Conservation (phyloP, 768 basidiomycete genomes). For the Leccinum obscurum region DNA sequence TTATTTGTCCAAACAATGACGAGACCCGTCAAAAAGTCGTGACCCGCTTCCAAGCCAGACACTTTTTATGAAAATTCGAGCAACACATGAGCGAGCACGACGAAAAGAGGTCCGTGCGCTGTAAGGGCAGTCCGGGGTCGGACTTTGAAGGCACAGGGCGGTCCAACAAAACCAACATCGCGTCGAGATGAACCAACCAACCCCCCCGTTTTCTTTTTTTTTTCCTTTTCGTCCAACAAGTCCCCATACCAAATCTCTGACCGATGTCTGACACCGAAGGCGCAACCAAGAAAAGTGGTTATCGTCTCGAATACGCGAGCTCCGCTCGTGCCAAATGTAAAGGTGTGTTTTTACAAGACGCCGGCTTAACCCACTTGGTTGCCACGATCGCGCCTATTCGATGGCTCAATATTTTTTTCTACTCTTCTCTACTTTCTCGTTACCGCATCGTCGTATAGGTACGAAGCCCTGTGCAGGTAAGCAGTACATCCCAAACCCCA, state of each 20-base stretch:
- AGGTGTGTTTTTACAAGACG: slow-evolving; percentile 43
- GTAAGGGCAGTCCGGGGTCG: slow-evolving; percentile 33
- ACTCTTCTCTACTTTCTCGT: slow-evolving; percentile 22
- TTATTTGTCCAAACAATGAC: slow-evolving; percentile 36
- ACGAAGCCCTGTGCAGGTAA: slow-evolving; percentile 75
- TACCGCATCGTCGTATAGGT: slow-evolving; percentile 43
- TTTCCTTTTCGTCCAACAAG: slow-evolving; percentile 16
- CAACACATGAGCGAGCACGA: slow-evolving; percentile 27
- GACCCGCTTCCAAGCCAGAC: slow-evolving; percentile 13
- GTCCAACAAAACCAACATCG: slow-evolving; percentile 40
- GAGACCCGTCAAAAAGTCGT: slow-evolving; percentile 6
- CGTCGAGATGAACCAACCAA: slow-evolving; percentile 38
- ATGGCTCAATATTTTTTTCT: not conserved
- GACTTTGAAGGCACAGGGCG: slow-evolving; percentile 40
- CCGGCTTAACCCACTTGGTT: not conserved
- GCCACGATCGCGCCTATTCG: slow-evolving; percentile 16
- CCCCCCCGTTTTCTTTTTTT: slow-evolving; percentile 32
- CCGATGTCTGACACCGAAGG: slow-evolving; percentile 39
- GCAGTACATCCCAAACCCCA: slow-evolving; percentile 13
- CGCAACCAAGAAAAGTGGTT: slow-evolving; percentile 45
- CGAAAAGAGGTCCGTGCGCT: slow-evolving; percentile 37
- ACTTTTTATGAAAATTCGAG: slow-evolving; percentile 13
- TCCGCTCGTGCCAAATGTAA: slow-evolving; percentile 76
- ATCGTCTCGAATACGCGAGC: slow-evolving; percentile 76
- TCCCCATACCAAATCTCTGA: slow-evolving; percentile 17